A percentile compares a stretch with the other conserved stretches of the same genome.
Evolutionary conservation across 2,329 filamentous ascomycete genomes (phyloP).

Genomic region (Colletotrichum sidae): DNA sequence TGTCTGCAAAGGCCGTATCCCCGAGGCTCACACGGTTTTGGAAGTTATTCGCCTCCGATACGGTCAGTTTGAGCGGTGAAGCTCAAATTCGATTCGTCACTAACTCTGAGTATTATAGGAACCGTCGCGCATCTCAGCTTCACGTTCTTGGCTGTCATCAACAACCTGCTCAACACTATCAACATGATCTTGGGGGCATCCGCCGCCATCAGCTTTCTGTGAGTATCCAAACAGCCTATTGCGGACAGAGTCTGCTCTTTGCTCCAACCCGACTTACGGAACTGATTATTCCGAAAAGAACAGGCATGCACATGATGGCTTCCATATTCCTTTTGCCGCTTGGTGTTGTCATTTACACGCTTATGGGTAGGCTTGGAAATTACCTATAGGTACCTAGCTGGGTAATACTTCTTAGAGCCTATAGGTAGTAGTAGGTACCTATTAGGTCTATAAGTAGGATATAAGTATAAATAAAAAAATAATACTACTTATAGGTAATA

Average conservation of each 20-base stretch:
- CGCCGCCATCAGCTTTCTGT: conserved; percentile 49
- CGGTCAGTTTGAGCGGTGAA: conserved; percentile 43
- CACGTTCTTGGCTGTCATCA: conserved; percentile 63
- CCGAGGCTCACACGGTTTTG: conserved; percentile 64
- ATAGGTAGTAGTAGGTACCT: too few relatives aligned
- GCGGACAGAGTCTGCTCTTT: too few relatives aligned
- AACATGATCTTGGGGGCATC: conserved; percentile 63
- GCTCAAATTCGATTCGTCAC: not conserved
- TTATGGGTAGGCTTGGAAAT: too few relatives aligned
- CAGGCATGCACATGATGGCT: conserved; percentile 58
- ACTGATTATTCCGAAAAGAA: not conserved
- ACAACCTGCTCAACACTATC: conserved; percentile 64
- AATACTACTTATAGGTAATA: too few relatives aligned
- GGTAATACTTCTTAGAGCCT: too few relatives aligned
- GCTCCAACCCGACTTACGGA: too few relatives aligned
- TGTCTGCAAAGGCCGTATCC: conserved; percentile 62
- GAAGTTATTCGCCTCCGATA: conserved; percentile 66
- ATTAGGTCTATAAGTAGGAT: too few relatives aligned
- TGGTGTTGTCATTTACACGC: conserved; percentile 53
- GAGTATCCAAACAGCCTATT: conserved; percentile 28
- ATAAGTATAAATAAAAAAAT: too few relatives aligned
- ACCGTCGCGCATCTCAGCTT: conserved; percentile 60
- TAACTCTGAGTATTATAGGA: not conserved
- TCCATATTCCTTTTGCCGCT: conserved; percentile 58
- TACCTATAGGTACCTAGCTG: too few relatives aligned